phyloP scores from a whole-genome alignment of 2,329 filamentous ascomycete species.

The Pestalotiopsis sp. region DNA sequence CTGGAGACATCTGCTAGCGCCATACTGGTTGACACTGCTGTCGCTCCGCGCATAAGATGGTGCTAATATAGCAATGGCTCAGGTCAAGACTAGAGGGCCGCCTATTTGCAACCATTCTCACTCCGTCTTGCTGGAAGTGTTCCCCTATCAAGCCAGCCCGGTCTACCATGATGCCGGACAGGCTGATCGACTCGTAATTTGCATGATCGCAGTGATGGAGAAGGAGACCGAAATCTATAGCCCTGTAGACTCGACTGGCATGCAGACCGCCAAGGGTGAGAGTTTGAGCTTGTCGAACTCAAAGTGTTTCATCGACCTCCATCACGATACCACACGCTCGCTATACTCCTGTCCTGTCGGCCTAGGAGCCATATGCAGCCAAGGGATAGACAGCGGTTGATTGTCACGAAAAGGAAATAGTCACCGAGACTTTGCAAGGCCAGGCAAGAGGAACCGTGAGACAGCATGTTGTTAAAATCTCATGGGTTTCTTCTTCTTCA shows the following conservation, averaged over 20 bases:
- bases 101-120: not conserved
- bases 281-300: not conserved
- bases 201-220: not conserved
- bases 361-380: not conserved
- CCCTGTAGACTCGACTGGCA: not conserved
- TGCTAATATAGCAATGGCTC: not conserved
- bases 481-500: not conserved
- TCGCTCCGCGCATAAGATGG: not conserved
- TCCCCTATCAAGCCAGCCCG: conserved; percentile 8
- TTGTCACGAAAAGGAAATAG: not conserved
- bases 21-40: not conserved
- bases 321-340: not conserved
- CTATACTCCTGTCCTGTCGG: not conserved
- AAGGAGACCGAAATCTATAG: not conserved
- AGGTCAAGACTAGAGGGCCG: not conserved
- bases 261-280: not conserved
- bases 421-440: not conserved
- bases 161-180: not conserved
- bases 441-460: not conserved
- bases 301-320: not conserved
- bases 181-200: not conserved
- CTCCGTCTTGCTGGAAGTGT: not conserved
- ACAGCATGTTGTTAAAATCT: not conserved
- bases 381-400: not conserved
- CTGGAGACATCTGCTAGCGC: not conserved